Evolutionary conservation across 495 filamentous ascomycete genomes (phyloP).

Genomic region (Emericellopsis terricola): DNA sequence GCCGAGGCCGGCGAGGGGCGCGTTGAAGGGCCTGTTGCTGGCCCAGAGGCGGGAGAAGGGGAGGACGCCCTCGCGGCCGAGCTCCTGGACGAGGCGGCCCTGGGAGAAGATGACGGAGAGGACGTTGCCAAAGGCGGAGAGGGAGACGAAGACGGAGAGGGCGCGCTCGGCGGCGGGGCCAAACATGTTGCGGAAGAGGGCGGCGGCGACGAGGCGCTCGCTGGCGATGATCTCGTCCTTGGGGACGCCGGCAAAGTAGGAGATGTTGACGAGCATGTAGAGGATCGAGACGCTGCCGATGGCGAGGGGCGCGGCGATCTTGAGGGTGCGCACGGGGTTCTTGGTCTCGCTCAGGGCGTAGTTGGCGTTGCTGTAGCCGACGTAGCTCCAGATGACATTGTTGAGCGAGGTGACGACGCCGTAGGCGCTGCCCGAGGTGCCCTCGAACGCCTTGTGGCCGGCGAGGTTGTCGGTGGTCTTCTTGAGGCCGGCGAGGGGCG

Average conservation of each 20-base stretch:
- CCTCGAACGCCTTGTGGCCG: conserved; percentile 6
- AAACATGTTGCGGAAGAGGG: conserved; percentile 30
- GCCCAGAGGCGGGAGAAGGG: conserved; percentile 45
- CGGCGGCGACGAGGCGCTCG: conserved; percentile 23
- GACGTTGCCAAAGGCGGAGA: conserved; percentile 59
- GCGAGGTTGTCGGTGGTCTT: conserved; percentile 12
- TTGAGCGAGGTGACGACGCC: conserved; percentile 30
- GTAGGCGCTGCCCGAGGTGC: conserved; percentile 16
- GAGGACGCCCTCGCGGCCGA: conserved; percentile 46
- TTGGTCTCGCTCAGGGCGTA: conserved; percentile 38
- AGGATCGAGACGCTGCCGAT: conserved; percentile 35
- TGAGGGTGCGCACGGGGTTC: conserved; percentile 41
- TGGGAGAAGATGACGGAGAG: conserved; percentile 53
- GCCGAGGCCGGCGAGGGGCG: conserved; percentile 41
- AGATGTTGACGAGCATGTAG: conserved; percentile 48
- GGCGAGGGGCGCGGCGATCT: conserved; percentile 40
- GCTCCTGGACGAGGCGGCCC: conserved; percentile 44
- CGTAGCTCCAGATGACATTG: conserved; percentile 30
- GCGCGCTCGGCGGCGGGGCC: conserved; percentile 31
- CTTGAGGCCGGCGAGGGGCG: conserved; percentile 11
- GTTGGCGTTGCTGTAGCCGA: conserved; percentile 27
- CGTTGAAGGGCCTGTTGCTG: conserved; percentile 44
- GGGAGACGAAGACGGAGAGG: conserved; percentile 50
- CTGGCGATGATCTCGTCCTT: conserved; percentile 31
- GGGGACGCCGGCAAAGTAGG: conserved; percentile 31